A percentile compares a stretch with the other conserved stretches of the same genome.
phyloP scores from a whole-genome alignment of 768 basidiomycete genomes.

The Russula sp. region DNA sequence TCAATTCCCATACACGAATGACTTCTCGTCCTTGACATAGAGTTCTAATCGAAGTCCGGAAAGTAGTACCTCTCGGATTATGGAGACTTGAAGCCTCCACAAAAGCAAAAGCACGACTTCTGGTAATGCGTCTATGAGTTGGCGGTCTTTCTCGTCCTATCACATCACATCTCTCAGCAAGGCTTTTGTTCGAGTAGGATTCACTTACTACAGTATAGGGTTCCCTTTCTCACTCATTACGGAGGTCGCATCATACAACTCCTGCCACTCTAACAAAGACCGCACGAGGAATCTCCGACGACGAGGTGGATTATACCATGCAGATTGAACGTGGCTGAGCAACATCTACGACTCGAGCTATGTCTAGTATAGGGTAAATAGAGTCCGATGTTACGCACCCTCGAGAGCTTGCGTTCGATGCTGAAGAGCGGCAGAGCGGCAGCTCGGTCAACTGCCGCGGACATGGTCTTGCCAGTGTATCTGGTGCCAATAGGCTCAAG shows the following conservation, averaged over 20 bases:
- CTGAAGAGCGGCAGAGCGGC: slow-evolving; percentile 35
- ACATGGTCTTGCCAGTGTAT: slow-evolving; percentile 39
- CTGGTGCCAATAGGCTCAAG: slow-evolving; percentile 48
- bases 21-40: slow-evolving; percentile 58
- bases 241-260: slow-evolving; percentile 45
- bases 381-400: slow-evolving; percentile 29
- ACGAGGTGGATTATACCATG: slow-evolving; percentile 65
- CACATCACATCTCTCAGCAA: not conserved
- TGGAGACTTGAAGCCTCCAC: slow-evolving; percentile 44
- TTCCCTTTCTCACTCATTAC: slow-evolving; percentile 26
- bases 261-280: slow-evolving; percentile 59
- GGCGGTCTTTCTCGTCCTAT: slow-evolving; percentile 21
- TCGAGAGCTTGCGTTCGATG: slow-evolving; percentile 36
- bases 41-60: slow-evolving; percentile 75
- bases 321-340: slow-evolving; percentile 49
- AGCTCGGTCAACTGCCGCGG: slow-evolving; percentile 34
- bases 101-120: slow-evolving; percentile 43
- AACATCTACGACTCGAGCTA: slow-evolving; percentile 41
- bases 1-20: slow-evolving; percentile 74
- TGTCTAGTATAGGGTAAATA: not conserved
- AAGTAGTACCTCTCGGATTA: slow-evolving; percentile 60
- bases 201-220: slow-evolving; percentile 21
- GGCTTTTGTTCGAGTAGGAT: not conserved
- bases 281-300: slow-evolving; percentile 61
- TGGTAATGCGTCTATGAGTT: slow-evolving; percentile 32